These are phyloP conservation scores for Fusarium cyanostomum DNA, from an alignment of 2,329 filamentous ascomycete genomes.

Conservation along the genomic window DNA sequence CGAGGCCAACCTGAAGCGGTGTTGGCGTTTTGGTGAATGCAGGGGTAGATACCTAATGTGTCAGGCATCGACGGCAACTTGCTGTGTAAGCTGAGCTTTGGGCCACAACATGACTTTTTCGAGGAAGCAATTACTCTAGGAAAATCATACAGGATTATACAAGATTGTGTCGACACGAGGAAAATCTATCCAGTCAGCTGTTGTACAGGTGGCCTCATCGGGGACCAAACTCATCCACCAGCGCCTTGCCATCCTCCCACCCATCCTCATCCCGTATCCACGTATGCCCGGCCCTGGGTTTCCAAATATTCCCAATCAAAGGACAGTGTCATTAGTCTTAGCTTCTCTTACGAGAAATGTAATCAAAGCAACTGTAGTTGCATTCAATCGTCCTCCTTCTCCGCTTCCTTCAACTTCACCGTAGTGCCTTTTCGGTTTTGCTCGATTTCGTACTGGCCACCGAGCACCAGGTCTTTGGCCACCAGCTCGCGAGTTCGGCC, in stretches of 20 bases:
- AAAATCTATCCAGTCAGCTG: conserved; percentile 36
- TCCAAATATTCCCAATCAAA: neutral
- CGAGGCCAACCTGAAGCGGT: conserved; percentile 4
- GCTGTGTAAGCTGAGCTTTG: neutral
- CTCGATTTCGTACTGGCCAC: conserved; percentile 78
- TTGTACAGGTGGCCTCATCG: conserved; percentile 34
- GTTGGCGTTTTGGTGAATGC: conserved; percentile 21
- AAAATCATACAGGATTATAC: conserved; percentile 19
- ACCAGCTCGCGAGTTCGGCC: conserved; percentile 94
- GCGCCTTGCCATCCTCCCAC: conserved; percentile 11
- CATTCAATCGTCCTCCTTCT: conserved; percentile 47
- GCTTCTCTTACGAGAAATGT: neutral
- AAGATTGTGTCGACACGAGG: conserved; percentile 33
- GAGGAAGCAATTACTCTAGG: conserved; percentile 18
- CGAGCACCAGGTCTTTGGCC: conserved; percentile 90
- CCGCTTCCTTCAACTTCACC: conserved; percentile 56
- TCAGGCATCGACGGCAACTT: conserved; percentile 28
- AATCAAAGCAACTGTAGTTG: neutral
- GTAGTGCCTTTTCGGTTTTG: conserved; percentile 52
- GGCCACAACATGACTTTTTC: neutral
- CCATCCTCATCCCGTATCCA: conserved; percentile 2
- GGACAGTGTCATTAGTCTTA: conserved; percentile 8
- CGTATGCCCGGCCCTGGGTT: neutral
- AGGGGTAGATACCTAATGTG: conserved; percentile 28
- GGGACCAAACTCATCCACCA: conserved; percentile 15